Conservation (phyloP, 176 grass and related monocot species). For the Phoenix roebelenii region DNA sequence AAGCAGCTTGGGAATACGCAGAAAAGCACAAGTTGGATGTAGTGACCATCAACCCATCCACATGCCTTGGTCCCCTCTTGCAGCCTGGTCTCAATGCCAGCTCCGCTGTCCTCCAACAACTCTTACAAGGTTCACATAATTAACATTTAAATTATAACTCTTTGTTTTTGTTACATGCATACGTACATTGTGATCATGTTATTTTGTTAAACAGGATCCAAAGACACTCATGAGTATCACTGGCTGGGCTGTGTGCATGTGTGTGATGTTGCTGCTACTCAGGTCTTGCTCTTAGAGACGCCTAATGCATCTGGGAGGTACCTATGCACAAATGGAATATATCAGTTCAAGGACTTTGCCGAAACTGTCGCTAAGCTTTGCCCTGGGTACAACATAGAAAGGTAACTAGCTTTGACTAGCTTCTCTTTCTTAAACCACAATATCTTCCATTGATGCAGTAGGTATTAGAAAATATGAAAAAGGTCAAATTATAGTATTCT, state of each 20-base stretch:
- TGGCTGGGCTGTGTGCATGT: conserved; percentile 18
- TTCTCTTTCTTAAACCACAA: no score
- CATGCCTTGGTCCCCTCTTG: conserved; percentile 18
- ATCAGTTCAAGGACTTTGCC: conserved; percentile 4
- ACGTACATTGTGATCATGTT: neutral
- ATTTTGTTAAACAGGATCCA: conserved; percentile 3
- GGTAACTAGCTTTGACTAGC: no score
- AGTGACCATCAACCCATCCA: conserved; percentile 13
- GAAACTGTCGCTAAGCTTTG: no score
- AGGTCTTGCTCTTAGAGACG: conserved; percentile 15
- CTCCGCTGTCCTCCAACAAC: conserved; percentile 15
- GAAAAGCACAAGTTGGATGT: conserved; percentile 13
- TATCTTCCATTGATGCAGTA: no score
- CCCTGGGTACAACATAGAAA: no score
- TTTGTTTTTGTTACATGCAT: no score
- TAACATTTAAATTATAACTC: no score
- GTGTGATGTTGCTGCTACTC: conserved; percentile 17
- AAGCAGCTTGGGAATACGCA: conserved; percentile 19
- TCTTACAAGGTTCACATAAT: conserved; percentile 8
- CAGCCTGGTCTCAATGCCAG: conserved; percentile 17
- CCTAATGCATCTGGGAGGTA: conserved; percentile 13
- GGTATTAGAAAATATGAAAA: no score
- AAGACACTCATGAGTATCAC: conserved; percentile 11
- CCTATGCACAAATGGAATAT: conserved; percentile 19
- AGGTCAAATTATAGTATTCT: no score